Evolutionary conservation across 2,329 filamentous ascomycete species (phyloP).

Genomic region (Cladophialophora yegresii): DNA sequence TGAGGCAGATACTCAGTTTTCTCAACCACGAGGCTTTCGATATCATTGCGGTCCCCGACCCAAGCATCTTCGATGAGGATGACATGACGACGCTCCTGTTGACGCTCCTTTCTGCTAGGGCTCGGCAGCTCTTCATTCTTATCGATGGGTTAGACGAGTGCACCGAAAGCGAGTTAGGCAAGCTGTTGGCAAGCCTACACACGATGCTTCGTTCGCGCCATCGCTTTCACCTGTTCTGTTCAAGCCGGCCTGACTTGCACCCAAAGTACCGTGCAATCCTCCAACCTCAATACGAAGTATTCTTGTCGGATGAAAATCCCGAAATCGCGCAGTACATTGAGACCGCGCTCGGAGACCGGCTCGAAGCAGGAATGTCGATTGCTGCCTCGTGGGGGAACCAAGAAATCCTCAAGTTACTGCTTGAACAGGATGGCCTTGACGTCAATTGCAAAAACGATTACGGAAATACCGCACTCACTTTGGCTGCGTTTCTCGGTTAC

Average conservation of each 20-base stretch:
- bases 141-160: constrained; percentile 32
- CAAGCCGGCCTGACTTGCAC: constrained; percentile 31
- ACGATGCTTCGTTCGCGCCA: neutral
- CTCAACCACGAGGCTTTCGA: constrained; percentile 12
- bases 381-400: neutral
- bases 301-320: constrained; percentile 9
- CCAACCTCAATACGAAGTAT: constrained; percentile 13
- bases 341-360: constrained; percentile 13
- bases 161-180: constrained; percentile 8
- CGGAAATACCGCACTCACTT: neutral
- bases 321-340: constrained; percentile 32
- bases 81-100: constrained; percentile 9
- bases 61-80: constrained; percentile 4
- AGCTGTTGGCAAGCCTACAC: constrained; percentile 8
- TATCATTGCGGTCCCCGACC: neutral
- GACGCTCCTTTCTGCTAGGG: neutral
- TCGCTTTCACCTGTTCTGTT: constrained; percentile 26
- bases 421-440: neutral
- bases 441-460: neutral
- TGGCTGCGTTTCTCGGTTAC: neutral
- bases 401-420: neutral
- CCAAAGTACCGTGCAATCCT: constrained; percentile 8
- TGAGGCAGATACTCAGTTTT: constrained; percentile 30
- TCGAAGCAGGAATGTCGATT: constrained; percentile 7
- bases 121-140: constrained; percentile 19